Evolutionary conservation across 2,329 filamentous ascomycete genomes (phyloP).

Genomic region (Botryosphaeria agaves): DNA sequence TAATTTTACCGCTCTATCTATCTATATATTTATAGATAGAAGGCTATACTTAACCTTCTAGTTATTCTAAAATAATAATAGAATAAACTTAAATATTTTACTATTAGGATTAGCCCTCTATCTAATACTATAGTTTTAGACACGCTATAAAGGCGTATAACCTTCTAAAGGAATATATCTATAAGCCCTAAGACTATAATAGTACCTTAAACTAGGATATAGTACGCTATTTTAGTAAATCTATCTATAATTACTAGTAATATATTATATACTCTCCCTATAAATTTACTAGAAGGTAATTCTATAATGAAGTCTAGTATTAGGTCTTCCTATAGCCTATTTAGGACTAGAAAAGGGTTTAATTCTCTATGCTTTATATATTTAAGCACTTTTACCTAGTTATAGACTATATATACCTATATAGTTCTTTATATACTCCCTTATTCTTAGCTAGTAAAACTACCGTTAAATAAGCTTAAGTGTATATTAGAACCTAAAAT

Average conservation of each 20-base stretch:
- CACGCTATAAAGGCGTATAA: neutral
- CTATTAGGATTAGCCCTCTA: slow-evolving; percentile 4
- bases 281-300: neutral
- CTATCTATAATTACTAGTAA: neutral
- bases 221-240: neutral
- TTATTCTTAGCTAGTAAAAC: neutral
- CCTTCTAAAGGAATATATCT: neutral
- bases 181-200: neutral
- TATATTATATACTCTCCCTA: neutral
- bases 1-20: slow-evolving; percentile 5
- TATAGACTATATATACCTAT: neutral
- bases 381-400: neutral
- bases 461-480: neutral
- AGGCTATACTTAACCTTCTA: slow-evolving; percentile 4
- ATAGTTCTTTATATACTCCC: neutral
- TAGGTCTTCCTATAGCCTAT: neutral
- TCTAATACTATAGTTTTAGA: slow-evolving; percentile 3
- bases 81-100: slow-evolving; percentile 3
- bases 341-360: neutral
- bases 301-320: neutral
- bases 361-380: neutral
- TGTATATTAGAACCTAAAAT: neutral
- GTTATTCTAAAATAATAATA: slow-evolving; percentile 1
- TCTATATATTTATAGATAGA: slow-evolving; percentile 6
- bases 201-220: neutral